Conservation (phyloP, 306 rosid species). For the Fragaria vesca region DNA sequence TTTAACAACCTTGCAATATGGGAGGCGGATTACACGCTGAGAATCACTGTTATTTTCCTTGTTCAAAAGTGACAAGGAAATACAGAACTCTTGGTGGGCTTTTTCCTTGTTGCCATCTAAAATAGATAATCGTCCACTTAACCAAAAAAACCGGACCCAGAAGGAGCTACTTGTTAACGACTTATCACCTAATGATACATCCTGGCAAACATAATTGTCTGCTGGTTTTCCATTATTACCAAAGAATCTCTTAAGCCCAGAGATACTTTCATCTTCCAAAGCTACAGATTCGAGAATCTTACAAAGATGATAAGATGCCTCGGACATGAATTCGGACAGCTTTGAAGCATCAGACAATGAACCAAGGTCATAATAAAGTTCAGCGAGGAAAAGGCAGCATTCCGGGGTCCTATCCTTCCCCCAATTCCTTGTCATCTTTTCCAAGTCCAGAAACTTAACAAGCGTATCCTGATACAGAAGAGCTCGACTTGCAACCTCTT, state of each 20-base stretch:
- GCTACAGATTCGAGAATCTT: constrained; percentile 89
- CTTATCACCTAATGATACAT: constrained; percentile 36
- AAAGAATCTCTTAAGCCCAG: constrained; percentile 36
- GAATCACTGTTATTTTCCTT: constrained; percentile 42
- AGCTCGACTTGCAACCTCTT: constrained; percentile 62
- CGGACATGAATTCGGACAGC: constrained; percentile 64
- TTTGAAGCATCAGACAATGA: constrained; percentile 61
- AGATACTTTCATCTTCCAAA: constrained; percentile 41
- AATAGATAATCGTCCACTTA: constrained; percentile 83
- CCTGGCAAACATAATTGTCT: constrained; percentile 28
- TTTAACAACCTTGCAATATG: constrained; percentile 74
- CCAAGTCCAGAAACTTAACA: constrained; percentile 82
- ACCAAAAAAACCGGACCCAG: constrained; percentile 91
- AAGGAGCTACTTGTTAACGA: constrained; percentile 50
- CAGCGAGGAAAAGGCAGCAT: constrained; percentile 83
- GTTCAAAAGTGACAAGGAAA: constrained; percentile 69
- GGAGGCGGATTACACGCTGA: constrained; percentile 42
- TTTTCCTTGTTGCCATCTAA: constrained; percentile 77
- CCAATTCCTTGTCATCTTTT: constrained; percentile 87
- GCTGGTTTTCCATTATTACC: constrained; percentile 37
- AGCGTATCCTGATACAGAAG: constrained; percentile 59
- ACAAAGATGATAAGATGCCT: constrained; percentile 86
- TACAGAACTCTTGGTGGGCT: constrained; percentile 68
- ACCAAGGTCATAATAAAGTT: constrained; percentile 77
- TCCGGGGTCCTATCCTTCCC: constrained; percentile 82